Evolutionary conservation across 1,139 yeast species (phyloP).

Genomic region (Kodamaea plutei): DNA sequence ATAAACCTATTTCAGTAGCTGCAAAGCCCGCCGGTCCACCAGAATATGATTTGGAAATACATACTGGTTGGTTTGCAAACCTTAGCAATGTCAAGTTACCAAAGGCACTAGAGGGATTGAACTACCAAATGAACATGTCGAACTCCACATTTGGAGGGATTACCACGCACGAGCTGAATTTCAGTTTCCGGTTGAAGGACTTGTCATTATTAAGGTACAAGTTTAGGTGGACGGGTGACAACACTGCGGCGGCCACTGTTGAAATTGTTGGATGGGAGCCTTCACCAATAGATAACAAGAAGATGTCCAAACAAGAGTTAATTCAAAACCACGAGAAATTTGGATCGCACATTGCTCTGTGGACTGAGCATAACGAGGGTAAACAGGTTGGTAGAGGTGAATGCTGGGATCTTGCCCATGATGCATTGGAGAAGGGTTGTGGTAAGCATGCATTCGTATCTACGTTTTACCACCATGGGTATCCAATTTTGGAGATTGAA

Average conservation of each 20-base stretch:
- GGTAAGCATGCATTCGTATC: constrained; percentile 62
- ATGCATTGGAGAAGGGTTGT: constrained; percentile 57
- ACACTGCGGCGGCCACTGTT: constrained; percentile 17
- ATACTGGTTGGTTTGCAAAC: constrained; percentile 44
- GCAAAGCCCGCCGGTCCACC: constrained; percentile 26
- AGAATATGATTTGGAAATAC: constrained; percentile 37
- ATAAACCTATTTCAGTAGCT: no score
- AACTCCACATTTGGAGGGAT: constrained; percentile 8
- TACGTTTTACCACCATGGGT: constrained; percentile 55
- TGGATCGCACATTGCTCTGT: constrained; percentile 56
- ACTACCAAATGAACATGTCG: constrained; percentile 19
- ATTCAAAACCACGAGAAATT: constrained; percentile 36
- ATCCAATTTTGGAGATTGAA: constrained; percentile 40
- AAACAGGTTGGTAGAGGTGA: constrained; percentile 65
- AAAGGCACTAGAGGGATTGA: constrained; percentile 29
- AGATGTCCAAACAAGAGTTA: constrained; percentile 39
- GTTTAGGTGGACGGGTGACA: constrained; percentile 43
- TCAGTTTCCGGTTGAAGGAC: constrained; percentile 47
- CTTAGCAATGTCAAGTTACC: constrained; percentile 30
- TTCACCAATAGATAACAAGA: constrained; percentile 40
- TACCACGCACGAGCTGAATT: constrained; percentile 15
- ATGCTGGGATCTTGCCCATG: constrained; percentile 74
- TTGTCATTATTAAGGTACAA: constrained; percentile 44
- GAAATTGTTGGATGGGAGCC: constrained; percentile 41
- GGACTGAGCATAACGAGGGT: constrained; percentile 57